These are phyloP conservation scores for Diaporthe eres DNA, from an alignment of 2,329 filamentous ascomycete genomes.

Conservation along the genomic window DNA sequence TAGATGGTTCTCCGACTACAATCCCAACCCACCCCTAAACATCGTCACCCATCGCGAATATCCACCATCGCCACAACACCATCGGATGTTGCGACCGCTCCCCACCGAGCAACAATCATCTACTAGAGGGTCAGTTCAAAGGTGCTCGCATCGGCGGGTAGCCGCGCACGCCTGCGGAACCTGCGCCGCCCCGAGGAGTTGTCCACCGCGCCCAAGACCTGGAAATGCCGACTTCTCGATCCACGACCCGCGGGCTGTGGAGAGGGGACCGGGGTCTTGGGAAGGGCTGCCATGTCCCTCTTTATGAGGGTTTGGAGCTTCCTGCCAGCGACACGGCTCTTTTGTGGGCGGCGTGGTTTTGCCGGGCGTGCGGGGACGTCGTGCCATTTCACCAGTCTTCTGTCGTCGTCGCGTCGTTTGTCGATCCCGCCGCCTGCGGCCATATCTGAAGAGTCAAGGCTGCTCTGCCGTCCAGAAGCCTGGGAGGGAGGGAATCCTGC, in stretches of 20 bases:
- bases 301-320: background rate
- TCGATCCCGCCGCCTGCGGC: background rate
- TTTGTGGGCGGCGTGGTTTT: slow-evolving; percentile 12
- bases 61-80: background rate
- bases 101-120: background rate
- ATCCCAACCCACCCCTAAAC: background rate
- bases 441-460: slow-evolving; percentile 36
- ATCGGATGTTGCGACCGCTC: slow-evolving; percentile 12
- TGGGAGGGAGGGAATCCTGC: slow-evolving; percentile 39
- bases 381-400: slow-evolving; percentile 20
- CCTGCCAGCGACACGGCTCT: slow-evolving; percentile 36
- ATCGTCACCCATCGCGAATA: slow-evolving; percentile 1
- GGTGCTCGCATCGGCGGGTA: slow-evolving; percentile 36
- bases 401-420: background rate
- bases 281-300: slow-evolving; percentile 19
- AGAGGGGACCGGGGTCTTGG: slow-evolving; percentile 36
- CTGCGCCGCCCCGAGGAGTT: slow-evolving; percentile 17
- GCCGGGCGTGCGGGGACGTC: slow-evolving; percentile 36
- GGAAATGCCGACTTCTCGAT: slow-evolving; percentile 38
- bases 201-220: slow-evolving; percentile 39
- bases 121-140: slow-evolving; percentile 39
- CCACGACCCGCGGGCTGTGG: slow-evolving; percentile 24
- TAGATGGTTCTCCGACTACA: background rate
- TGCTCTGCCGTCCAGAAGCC: slow-evolving; percentile 38
- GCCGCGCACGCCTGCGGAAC: slow-evolving; percentile 32